Evolutionary conservation across 1,139 yeast species (phyloP).

Genomic region (Candida tropicalis): DNA sequence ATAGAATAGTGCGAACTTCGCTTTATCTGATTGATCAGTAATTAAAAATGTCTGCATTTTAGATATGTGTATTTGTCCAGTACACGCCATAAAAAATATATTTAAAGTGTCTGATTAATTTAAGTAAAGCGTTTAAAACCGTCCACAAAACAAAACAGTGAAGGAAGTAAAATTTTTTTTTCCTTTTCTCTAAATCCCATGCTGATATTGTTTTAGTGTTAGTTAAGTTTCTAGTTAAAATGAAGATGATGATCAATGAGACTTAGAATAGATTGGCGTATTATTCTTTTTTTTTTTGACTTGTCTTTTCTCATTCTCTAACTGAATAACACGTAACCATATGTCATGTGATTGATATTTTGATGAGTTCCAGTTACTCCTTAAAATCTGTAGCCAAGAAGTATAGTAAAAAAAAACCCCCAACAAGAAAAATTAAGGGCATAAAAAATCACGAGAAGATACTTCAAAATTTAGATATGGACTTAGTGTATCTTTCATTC

Average conservation of each 20-base stretch:
- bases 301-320: neutral
- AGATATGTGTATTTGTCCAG: neutral
- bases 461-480: too few species aligned
- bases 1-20: slow-evolving; percentile 1
- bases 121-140: neutral
- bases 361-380: too few species aligned
- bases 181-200: too few species aligned
- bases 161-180: too few species aligned
- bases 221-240: neutral
- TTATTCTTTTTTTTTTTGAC: neutral
- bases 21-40: slow-evolving; percentile 4
- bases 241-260: neutral
- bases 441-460: too few species aligned
- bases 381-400: too few species aligned
- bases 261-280: neutral
- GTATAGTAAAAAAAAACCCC: too few species aligned
- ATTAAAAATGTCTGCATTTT: slow-evolving; percentile 1
- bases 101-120: neutral
- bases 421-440: too few species aligned
- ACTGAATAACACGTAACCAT: too few species aligned
- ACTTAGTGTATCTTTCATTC: too few species aligned
- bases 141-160: neutral
- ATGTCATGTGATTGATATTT: too few species aligned
- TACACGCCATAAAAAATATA: neutral
- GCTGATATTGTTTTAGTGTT: neutral